Evolutionary conservation across 2,329 filamentous ascomycete species (phyloP).

Genomic region (Cytospora piceae): DNA sequence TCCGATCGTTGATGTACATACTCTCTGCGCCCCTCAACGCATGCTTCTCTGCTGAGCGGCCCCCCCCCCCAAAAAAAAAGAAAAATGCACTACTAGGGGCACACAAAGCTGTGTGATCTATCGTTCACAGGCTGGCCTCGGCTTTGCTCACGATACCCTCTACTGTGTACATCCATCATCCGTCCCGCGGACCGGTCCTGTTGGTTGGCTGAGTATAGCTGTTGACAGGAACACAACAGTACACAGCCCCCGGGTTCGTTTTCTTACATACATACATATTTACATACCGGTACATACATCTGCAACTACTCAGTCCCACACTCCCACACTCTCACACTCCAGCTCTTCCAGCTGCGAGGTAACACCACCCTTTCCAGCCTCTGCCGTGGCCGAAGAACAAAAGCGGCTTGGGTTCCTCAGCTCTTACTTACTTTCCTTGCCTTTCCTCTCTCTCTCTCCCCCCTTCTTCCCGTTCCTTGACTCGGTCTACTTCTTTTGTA

Average conservation of each 20-base stretch:
- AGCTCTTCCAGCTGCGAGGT: conserved; percentile 19
- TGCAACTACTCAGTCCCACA: background rate
- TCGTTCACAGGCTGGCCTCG: conserved; percentile 1
- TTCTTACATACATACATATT: conserved; percentile 17
- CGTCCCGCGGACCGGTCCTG: conserved; percentile 4
- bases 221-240: conserved; percentile 21
- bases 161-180: conserved; percentile 6
- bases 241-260: conserved; percentile 22
- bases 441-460: conserved; percentile 1
- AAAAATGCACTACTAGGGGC: conserved; percentile 1
- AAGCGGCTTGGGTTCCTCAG: conserved; percentile 8
- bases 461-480: conserved; percentile 2
- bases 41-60: background rate
- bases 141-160: background rate
- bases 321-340: conserved; percentile 7
- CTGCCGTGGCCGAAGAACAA: conserved; percentile 9
- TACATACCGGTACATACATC: conserved; percentile 1
- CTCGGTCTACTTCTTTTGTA: background rate
- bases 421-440: conserved; percentile 2
- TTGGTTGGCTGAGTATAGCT: conserved; percentile 11
- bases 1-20: background rate
- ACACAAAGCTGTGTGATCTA: conserved; percentile 6
- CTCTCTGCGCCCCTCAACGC: background rate
- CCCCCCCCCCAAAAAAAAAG: no score
- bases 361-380: conserved; percentile 13